Base-by-base conservation (phyloP, 441 rosid species). In the Raphanus hybrid region DNA sequence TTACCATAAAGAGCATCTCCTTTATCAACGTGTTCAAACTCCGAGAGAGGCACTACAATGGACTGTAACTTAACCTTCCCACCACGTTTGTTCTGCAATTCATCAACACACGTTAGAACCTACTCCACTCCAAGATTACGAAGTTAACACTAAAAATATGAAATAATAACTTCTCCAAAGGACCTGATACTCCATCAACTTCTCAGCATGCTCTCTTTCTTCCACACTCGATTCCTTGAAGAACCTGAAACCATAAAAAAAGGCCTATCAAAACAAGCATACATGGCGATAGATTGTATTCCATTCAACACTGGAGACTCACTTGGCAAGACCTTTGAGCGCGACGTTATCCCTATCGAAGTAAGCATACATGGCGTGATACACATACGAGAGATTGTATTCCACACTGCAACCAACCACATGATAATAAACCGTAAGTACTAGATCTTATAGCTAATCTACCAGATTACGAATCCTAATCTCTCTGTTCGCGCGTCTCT, bases 181-280 rank as follows among this genome's bases (percentile, higher is more conserved):
- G 6, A 89, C 93, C 93, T 87, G 93, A 62, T 89, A 89, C 76
- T 89, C 86, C 91, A 89, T 89, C 50, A 89, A 71, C 71, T 80
- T 77, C 86, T 89, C 93, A 74, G 93, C 93, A 58, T 89, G 93
- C 65, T 84, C 91, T 71, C 93, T 86, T 76, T 89, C 93, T 71
- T 89, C 93, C 20, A 58, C 27, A 55, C 91, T 87, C 5, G 91
- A 87, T 55, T 89, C 93, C 86, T 89, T 87, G 74, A 89, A 89
- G 74, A 89, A 89, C 75, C 91, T 87, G 52, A 65, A 6, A 64
- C 62, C 55, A 26, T 48, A 5, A 66, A 71, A 9, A 50, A 52
- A 52, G 5, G 20, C 20, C 9, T 14, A 50, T 50, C 57, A 6
- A 3, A 50, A 8, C 8, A 50, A n/a, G 18, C 55, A 50, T 50